Evolutionary conservation across 2,329 filamentous ascomycete species (phyloP), one percentile per base, ranked within the genome.

Genomic region (Phialophora chinensis): DNA sequence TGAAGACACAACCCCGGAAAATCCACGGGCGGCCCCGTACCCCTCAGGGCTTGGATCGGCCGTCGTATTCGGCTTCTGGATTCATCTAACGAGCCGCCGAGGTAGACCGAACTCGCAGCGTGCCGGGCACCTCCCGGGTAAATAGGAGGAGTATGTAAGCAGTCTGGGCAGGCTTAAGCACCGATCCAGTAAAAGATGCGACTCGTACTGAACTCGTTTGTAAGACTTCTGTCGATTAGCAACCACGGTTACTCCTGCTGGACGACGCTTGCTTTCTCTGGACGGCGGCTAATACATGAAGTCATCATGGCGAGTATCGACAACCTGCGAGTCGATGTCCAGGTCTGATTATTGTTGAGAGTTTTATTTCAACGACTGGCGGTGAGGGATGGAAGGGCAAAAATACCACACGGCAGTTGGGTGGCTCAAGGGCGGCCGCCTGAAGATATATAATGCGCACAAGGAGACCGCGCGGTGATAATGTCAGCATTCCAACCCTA

Each of bases 1-100:
- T 55, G 52, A 55, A 29, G 49, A 3, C 49, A 29, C 49, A 17
- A 27, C 49, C 20, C 49, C 49, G 49, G 49, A 27, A 52, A 29
- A 52, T 27, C 14, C 20, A 27, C 12, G 25, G 49, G 12, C 20
- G 20, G 5, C 49, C 20, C 25, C 11, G 38, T n/a, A n/a, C 49
- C 49, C 20, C 27, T 52, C 47, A 1, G 49, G 49, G 49, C 49
- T 44, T 25, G 27, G 49, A 52, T 23, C 12, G 14, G 17, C 11
- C 11, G 25, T 52, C 49, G 49, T 52, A 52, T 52, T 52, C 49
- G 20, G 49, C 23, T 52, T 52, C 25, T 20, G 20, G 49, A 1
- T 52, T 52, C 25, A 0, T 23, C 14, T 52, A 27, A 27, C 20
- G 49, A 52, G 49, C 8, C 20, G 20, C 33, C 33, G 33, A 35